Base-by-base conservation (phyloP, 768 basidiomycete species). In the Suillus discolor region DNA sequence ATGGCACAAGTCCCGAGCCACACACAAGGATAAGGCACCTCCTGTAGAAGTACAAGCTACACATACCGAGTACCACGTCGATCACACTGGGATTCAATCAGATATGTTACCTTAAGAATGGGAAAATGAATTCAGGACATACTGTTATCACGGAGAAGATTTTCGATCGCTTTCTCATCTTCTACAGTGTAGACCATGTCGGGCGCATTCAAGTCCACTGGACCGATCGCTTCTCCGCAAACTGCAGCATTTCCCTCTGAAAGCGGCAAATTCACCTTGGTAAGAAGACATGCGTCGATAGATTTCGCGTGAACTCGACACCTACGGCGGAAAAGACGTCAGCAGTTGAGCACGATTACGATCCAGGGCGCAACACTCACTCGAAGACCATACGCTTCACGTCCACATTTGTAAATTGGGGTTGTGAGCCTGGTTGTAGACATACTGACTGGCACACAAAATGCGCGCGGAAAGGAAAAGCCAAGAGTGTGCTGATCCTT, bases 1-100 rank as follows among this genome's bases (percentile, higher is more conserved):
- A 90, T 90, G 1, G 87, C 83, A 64, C 88, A 89, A 0, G 88
- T 90, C 51, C 88, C 88, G 16, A 87, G 78, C 87, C 88, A 61
- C 2, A 39, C 34, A 42, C 6, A 59, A 20, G 23, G 18, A 16
- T 11, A 64, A 28, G 47, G 62, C 6, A 63, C 18, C 39, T 38
- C 45, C 16, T 61, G 16, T 41, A 28, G 25, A 57, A n/a, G 47
- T 18, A 61, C 38, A 0, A n/a, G 11, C 18, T 57, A n/a, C 42
- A 61, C 64, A 44, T 68, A 79, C 78, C 62, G 77, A 77, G 62
- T 79, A 78, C 69, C 77, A 77, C 6, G 76, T 71, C n/a, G 75
- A 79, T 18, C 66, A 66, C 9, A 77, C 76, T 78, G 41, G 7
- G n/a, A 28, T 61, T 7, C 1, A 7, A 31, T 51, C 23, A 53